Conservation (phyloP, 2,329 filamentous ascomycete species). For the Knufia petricola region DNA sequence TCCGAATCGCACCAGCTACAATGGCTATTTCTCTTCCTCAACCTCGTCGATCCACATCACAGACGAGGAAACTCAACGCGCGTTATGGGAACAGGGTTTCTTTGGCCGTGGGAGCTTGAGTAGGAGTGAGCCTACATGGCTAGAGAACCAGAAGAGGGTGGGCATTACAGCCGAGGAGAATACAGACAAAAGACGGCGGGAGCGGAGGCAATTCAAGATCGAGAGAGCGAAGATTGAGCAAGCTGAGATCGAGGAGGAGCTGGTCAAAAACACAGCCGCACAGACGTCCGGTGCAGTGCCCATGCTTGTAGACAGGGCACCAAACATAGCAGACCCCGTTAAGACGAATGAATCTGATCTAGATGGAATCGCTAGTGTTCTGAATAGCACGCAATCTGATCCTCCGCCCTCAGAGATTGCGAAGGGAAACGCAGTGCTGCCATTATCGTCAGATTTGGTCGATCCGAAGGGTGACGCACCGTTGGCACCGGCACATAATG, state of each 20-base stretch:
- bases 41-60: conserved; percentile 78
- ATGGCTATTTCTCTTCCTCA: conserved; percentile 68
- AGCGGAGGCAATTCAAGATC: conserved; percentile 76
- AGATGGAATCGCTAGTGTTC: conserved; percentile 19
- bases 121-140: conserved; percentile 89
- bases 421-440: background rate
- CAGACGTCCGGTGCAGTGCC: background rate
- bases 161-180: conserved; percentile 73
- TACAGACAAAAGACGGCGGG: conserved; percentile 65
- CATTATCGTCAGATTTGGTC: background rate
- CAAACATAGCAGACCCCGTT: conserved; percentile 9
- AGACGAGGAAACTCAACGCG: conserved; percentile 63
- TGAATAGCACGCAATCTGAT: conserved; percentile 12
- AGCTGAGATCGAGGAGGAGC: conserved; percentile 67
- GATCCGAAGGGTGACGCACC: conserved; percentile 11
- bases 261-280: conserved; percentile 41
- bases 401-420: background rate
- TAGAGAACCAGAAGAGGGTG: conserved; percentile 69
- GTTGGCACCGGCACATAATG: conserved; percentile 11
- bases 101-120: conserved; percentile 91
- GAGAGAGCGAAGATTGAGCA: conserved; percentile 82
- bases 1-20: conserved; percentile 52
- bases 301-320: too few relatives aligned
- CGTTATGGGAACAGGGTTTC: conserved; percentile 93
- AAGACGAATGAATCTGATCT: conserved; percentile 20